Base-by-base conservation (phyloP, 2,329 filamentous ascomycete genomes). In the Penicillium sp. region DNA sequence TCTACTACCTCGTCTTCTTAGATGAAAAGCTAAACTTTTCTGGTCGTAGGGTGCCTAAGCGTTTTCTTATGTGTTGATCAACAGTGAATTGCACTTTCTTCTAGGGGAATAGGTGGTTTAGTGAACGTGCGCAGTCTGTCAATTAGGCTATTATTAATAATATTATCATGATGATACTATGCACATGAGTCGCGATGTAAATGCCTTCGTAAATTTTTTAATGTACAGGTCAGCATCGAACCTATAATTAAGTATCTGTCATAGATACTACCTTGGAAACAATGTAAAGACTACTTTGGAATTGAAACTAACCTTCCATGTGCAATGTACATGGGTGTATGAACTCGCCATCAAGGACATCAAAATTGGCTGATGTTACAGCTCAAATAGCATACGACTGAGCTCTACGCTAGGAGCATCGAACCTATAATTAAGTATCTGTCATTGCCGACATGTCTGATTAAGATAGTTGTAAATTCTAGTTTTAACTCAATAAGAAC, bases 1-100 rank as follows among this genome's bases (percentile, higher is more conserved):
- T 47, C 52, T 28, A 40, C 47, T 24, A 38, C 45, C 33, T 23
- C 33, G 3, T 43, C 53, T 12, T 56, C 52, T 45, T 52, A n/a
- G 43, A 30, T 28, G 52, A 38, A 35, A 43, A 7, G 18, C 20
- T 18, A 2, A 21, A 43, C n/a, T 14, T 12, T 46, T 35, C 28
- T 47, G 28, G 16, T 38, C 24, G 21, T 20, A 52, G 50, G 38
- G 21, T 35, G 12, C 35, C 23, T 26, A 24, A 16, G 14, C 9
- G 16, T n/a, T n/a, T 20, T 52, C 30, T n/a, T 11, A 33, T 35
- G 38, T n/a, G 1, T 52, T 33, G 12, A 28, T n/a, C 33, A 14
- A 20, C 43, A 23, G 43, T 40, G 24, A 5, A 23, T 20, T 18
- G 3, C n/a, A 47, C n/a, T 47, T 48, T 23, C 18, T 43, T 43